These are phyloP conservation scores for Tephrocybe rancida DNA, from an alignment of 768 basidiomycete species.

Conservation along the genomic window DNA sequence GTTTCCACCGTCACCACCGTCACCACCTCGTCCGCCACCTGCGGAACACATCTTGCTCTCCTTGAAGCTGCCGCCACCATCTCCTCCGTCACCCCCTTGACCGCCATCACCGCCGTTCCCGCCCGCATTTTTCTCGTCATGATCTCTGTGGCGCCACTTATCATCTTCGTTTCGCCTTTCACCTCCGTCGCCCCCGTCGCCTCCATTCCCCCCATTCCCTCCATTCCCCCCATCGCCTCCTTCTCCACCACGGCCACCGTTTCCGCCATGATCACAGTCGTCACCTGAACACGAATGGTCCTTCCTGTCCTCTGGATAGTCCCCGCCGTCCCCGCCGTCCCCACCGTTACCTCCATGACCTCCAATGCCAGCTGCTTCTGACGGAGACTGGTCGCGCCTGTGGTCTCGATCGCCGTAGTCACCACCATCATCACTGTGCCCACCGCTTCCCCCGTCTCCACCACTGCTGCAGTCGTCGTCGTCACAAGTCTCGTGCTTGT, in stretches of 20 bases:
- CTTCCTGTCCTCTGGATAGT: no score
- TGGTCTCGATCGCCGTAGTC: not conserved
- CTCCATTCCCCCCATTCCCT: not conserved
- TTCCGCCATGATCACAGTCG: no score
- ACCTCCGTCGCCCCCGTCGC: not conserved
- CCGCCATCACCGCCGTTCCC: constrained; percentile 1
- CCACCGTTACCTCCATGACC: not conserved
- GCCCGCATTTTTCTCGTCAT: not conserved
- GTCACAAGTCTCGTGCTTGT: not conserved
- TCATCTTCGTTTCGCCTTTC: not conserved
- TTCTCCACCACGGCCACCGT: not conserved
- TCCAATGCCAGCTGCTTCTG: not conserved
- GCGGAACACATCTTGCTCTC: not conserved
- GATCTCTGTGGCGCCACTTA: not conserved
- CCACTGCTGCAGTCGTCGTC: not conserved
- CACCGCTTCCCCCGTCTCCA: not conserved
- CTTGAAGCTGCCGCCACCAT: not conserved
- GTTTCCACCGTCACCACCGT: not conserved
- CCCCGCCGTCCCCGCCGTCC: not conserved
- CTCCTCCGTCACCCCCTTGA: not conserved
- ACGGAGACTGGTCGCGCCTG: not conserved
- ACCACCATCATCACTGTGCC: not conserved
- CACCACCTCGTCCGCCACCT: not conserved
- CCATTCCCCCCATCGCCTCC: not conserved
- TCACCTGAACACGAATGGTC: not conserved